Percentiles rank a stretch among this genome's conserved stretches.
Evolutionary conservation across 202 grass and related monocot genomes (phyloP).

Genomic region (Carex arenaria): DNA sequence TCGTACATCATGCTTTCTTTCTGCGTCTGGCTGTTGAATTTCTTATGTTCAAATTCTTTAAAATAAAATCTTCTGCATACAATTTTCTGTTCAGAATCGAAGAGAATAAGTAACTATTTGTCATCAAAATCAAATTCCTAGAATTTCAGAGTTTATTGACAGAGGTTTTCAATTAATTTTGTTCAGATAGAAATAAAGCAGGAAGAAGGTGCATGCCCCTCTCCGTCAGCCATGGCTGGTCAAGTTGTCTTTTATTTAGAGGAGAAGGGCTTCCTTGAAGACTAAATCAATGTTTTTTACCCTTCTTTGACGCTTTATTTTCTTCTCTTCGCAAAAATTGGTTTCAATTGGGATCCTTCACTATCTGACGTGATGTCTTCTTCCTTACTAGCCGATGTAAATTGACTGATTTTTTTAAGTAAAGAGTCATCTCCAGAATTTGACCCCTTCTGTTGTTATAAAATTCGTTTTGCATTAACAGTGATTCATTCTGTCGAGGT

Average conservation of each 20-base stretch:
- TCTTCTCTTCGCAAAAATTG: neutral
- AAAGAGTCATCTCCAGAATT: neutral
- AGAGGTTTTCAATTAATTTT: neutral
- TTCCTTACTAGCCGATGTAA: neutral
- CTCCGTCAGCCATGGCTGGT: constrained; percentile 64
- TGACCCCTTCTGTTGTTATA: neutral
- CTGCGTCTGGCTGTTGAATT: neutral
- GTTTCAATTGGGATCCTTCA: neutral
- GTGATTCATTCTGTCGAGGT: neutral
- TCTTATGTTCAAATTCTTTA: neutral
- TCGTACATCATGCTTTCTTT: neutral
- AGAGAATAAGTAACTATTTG: neutral
- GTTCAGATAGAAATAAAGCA: constrained; percentile 91
- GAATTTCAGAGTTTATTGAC: neutral
- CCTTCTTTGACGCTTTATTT: neutral
- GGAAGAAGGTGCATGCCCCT: constrained; percentile 64
- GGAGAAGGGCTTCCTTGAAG: constrained; percentile 76
- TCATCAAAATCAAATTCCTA: neutral
- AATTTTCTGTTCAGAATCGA: neutral
- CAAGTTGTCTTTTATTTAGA: constrained; percentile 88
- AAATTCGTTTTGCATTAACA: constrained; percentile 2
- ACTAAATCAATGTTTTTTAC: constrained; percentile 25
- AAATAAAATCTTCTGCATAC: neutral
- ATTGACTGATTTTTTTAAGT: neutral
- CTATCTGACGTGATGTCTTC: neutral